Base-by-base conservation (phyloP, 805 yeast genomes). In the Zygotorulaspora danielsina region DNA sequence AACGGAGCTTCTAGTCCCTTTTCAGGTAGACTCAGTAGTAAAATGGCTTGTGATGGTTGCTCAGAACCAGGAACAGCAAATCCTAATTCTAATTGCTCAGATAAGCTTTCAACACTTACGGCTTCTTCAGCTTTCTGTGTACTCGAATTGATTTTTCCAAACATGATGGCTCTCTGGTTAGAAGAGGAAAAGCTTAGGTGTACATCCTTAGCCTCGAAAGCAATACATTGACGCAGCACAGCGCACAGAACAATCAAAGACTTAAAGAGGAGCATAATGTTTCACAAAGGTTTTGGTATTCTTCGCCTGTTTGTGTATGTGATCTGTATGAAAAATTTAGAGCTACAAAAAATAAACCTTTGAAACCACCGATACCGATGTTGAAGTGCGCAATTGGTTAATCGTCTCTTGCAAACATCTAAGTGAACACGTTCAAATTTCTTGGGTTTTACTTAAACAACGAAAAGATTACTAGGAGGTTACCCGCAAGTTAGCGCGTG, bases 1-100 rank as follows among this genome's bases (percentile, higher is more conserved):
- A 49, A 39, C 19, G 51, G 39, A 13, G 45, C 38, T 33, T 61
- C 64, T 35, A 56, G 34, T 16, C 46, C 44, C n/a, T 30, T 41
- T 7, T 43, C 49, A n/a, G 56, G 53, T 24, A 48, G 32, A 11
- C 64, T 64, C 15, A 59, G 27, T 20, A 59, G 41, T 21, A 61
- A 24, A n/a, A 44, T 27, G 13, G 51, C 46, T 35, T 54, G 57
- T n/a, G 48, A 42, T n/a, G 57, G 57, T 16, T 39, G 44, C 4
- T 36, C 46, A 3, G 16, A n/a, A 6, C 42, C 21, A 4, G 40
- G 38, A 16, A 57, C 40, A 10, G 50, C 47, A 20, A 55, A 53
- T 16, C 36, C 46, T 22, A 55, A 40, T 33, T 52, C 51, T 19
- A 57, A 5, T 2, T 38, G 27, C 9, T 54, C 55, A 8, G 48